Base-by-base conservation (phyloP, 768 basidiomycete species). In the Coprinopsis cinerea region DNA sequence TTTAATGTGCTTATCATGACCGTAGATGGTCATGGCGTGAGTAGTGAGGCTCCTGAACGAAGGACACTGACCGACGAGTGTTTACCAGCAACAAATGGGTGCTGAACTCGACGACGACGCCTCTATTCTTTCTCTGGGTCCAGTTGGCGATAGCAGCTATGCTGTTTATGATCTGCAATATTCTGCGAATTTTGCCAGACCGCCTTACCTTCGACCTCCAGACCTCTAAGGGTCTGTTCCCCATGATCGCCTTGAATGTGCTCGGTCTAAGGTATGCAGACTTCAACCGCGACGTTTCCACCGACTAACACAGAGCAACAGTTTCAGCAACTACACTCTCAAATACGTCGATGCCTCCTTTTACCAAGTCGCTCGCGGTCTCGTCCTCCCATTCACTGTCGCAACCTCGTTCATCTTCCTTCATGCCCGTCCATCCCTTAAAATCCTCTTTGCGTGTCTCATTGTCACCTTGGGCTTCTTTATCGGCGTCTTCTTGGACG, bases 281-380 rank as follows among this genome's bases (percentile, higher is more conserved):
- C 30, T 22, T 28, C 36, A 20, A 23, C 27, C 20, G 23, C 17
- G 20, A 13, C n/a, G 9, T 18, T 9, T 28, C 28, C 25, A 4
- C 17, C 18, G 11, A 10, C 18, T 20, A 10, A 11, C 37, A 40
- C 22, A 36, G 11, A 18, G 26, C 10, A n/a, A 25, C 62, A 91
- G 88, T 59, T 85, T 89, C 61, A 89, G 88, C 67, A 94, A 93
- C 64, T 92, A 83, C 62, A 92, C 88, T 34, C 77, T 94, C 51
- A 90, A 92, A 81, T 91, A 88, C 60, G 93, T 96, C 57, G 92
- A 93, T 49, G 90, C 91, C 11, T 93, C 92, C 0, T 92, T 95
- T 67, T 93, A 95, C 65, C 93, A 95, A 71, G 87, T 98, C 54
- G 94, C 94, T 0, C 85, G 94, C 14, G 94, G 94, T 9, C 77